phyloP scores from a whole-genome alignment of 2,329 filamentous ascomycete species.

The Microsporum canis region DNA sequence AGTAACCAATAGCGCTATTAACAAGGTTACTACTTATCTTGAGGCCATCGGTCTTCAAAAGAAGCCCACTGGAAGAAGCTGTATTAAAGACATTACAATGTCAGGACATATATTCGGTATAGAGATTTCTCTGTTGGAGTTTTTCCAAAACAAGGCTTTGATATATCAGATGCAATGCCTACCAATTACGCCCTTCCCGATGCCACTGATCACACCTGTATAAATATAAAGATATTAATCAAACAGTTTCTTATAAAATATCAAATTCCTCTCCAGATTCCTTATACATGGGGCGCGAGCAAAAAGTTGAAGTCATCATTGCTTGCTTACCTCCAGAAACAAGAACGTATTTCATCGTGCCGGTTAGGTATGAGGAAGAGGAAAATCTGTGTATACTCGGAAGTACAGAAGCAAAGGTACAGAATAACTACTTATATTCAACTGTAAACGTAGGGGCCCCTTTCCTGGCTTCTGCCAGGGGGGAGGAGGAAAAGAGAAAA shows the following conservation, averaged over 20 bases:
- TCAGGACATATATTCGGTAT: constrained; percentile 17
- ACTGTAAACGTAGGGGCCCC: constrained; percentile 11
- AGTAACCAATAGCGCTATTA: constrained; percentile 2
- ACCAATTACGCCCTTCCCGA: constrained; percentile 57
- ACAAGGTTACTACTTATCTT: constrained; percentile 47
- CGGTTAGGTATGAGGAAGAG: not conserved
- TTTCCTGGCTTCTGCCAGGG: constrained; percentile 11
- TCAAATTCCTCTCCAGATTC: not conserved
- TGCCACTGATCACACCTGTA: constrained; percentile 39
- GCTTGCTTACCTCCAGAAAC: constrained; percentile 57
- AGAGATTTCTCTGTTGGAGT: constrained; percentile 17
- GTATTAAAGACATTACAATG: constrained; percentile 12
- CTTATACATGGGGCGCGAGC: not conserved
- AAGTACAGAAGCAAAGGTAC: not conserved
- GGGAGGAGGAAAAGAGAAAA: constrained; percentile 5
- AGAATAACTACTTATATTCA: not conserved
- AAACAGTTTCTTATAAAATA: not conserved
- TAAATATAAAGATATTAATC: not conserved
- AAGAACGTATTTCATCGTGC: constrained; percentile 68
- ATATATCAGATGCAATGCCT: constrained; percentile 22
- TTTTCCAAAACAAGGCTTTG: constrained; percentile 14
- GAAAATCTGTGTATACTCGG: not conserved
- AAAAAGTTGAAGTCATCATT: constrained; percentile 9
- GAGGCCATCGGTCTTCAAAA: constrained; percentile 69
- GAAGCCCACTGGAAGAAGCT: constrained; percentile 60